A percentile compares a stretch with the other conserved stretches of the same genome.
Conservation (phyloP, 306 rosid genomes). For the Lathyrus aphaca region DNA sequence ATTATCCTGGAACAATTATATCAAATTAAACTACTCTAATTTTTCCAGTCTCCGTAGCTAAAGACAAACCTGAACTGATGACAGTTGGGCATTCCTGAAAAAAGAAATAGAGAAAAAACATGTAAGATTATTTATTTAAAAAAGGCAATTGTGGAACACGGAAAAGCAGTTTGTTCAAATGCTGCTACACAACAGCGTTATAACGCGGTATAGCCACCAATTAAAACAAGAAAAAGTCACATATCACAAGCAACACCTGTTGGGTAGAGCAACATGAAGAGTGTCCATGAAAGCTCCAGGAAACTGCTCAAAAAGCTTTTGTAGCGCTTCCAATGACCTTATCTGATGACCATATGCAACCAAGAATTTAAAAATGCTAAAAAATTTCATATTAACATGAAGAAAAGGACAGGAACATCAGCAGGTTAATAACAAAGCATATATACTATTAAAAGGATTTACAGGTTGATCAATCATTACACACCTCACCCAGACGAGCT, state of each 20-base stretch:
- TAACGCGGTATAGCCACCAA: neutral
- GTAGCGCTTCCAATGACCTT: conserved; percentile 89
- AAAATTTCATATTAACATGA: conserved; percentile 17
- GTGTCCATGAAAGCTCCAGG: conserved; percentile 84
- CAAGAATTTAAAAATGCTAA: neutral
- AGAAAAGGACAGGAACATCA: conserved; percentile 8
- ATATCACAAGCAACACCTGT: conserved; percentile 52
- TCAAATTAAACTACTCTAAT: neutral
- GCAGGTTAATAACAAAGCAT: conserved; percentile 19
- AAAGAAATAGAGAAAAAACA: conserved; percentile 1
- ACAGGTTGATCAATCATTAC: conserved; percentile 10
- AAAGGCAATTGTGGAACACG: neutral
- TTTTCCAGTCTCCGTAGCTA: conserved; percentile 13
- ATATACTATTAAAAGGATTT: conserved; percentile 24
- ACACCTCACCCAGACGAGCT: conserved; percentile 92
- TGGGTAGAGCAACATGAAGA: conserved; percentile 63
- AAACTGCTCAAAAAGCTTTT: conserved; percentile 82
- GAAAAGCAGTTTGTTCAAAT: neutral
- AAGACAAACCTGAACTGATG: conserved; percentile 64
- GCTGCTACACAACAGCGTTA: neutral
- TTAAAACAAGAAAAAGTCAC: neutral
- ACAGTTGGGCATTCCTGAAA: conserved; percentile 60
- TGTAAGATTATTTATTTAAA: conserved; percentile 17
- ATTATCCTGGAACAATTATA: conserved; percentile 24
- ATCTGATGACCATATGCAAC: conserved; percentile 57